A percentile compares a stretch with the other conserved stretches of the same genome.
Conservation (phyloP, 768 basidiomycete genomes). For the Macrocybe gigantea region DNA sequence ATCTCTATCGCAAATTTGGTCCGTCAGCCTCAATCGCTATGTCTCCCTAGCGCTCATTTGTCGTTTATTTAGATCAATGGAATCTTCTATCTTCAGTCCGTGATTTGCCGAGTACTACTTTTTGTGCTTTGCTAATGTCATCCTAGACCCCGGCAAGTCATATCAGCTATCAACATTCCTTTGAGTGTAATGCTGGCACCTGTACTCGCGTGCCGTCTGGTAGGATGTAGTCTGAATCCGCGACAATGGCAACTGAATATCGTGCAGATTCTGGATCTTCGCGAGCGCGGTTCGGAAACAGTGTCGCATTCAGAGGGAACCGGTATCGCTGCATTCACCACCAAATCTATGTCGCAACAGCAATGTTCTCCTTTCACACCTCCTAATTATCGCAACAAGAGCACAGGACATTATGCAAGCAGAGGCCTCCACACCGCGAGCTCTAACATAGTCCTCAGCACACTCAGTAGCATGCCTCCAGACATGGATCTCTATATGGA, state of each 20-base stretch:
- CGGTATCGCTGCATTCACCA: slow-evolving; percentile 60
- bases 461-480: slow-evolving; percentile 52
- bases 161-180: slow-evolving; percentile 81
- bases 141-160: slow-evolving; percentile 68
- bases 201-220: slow-evolving; percentile 73
- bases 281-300: slow-evolving; percentile 76
- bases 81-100: slow-evolving; percentile 81
- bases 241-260: slow-evolving; percentile 6
- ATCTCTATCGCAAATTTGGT: slow-evolving; percentile 83
- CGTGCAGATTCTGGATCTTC: slow-evolving; percentile 69
- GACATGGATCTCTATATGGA: slow-evolving; percentile 43
- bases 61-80: slow-evolving; percentile 52
- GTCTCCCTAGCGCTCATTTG: slow-evolving; percentile 2
- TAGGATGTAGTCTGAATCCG: slow-evolving; percentile 20
- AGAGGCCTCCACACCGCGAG: slow-evolving; percentile 46
- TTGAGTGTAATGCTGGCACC: slow-evolving; percentile 82
- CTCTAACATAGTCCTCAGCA: slow-evolving; percentile 60
- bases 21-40: slow-evolving; percentile 6
- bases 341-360: slow-evolving; percentile 53
- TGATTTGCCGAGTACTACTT: not conserved
- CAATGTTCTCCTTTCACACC: slow-evolving; percentile 51
- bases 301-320: slow-evolving; percentile 71
- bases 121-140: not conserved
- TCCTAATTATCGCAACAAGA: slow-evolving; percentile 40
- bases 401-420: slow-evolving; percentile 27